These are phyloP conservation scores for Iberis amara DNA, from an alignment of 441 rosid genomes.

Conservation along the genomic window DNA sequence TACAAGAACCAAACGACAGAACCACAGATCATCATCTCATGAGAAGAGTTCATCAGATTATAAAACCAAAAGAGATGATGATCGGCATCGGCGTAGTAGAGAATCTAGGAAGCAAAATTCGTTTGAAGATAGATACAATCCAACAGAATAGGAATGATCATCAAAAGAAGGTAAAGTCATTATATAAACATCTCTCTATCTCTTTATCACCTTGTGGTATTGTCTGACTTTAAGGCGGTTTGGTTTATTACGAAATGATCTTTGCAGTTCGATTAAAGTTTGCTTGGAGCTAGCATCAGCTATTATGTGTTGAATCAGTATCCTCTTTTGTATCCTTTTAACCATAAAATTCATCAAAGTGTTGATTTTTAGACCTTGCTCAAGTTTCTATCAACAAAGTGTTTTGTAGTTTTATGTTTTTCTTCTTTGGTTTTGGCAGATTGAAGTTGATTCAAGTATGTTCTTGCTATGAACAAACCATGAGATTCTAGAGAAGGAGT, in stretches of 20 bases:
- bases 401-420: no score
- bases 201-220: conserved; percentile 6
- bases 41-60: conserved; percentile 31
- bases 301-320: conserved; percentile 51
- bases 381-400: no score
- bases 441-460: no score
- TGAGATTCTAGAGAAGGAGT: no score
- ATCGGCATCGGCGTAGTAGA: conserved; percentile 24
- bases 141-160: conserved; percentile 43
- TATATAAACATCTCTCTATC: conserved; percentile 9
- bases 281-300: conserved; percentile 52
- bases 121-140: conserved; percentile 80
- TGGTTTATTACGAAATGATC: conserved; percentile 25
- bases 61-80: conserved; percentile 27
- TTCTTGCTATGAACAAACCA: no score
- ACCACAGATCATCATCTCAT: conserved; percentile 37
- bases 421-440: conserved; percentile 15
- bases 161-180: conserved; percentile 3
- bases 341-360: conserved; percentile 15
- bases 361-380: no score
- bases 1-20: conserved; percentile 29
- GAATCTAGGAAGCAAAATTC: conserved; percentile 27
- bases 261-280: conserved; percentile 73
- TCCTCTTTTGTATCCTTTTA: conserved; percentile 94
- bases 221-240: conserved; percentile 16